A percentile compares a stretch with the other conserved stretches of the same genome.
Evolutionary conservation across 163 green algal species (phyloP).

Genomic region (Smithsoniella earleae): DNA sequence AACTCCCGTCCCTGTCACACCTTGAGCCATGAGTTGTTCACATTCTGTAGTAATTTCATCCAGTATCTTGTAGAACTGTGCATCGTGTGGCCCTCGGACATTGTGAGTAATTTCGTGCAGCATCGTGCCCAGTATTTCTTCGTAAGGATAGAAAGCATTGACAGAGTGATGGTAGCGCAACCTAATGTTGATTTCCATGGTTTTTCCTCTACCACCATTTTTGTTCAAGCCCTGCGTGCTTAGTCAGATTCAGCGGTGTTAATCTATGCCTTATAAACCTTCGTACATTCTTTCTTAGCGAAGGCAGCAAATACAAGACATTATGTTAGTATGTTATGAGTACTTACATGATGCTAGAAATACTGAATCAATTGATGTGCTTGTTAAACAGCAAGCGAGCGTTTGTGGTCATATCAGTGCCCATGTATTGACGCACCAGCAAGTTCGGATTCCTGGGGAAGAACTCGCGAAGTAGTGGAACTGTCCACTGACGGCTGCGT

Average conservation of each 20-base stretch:
- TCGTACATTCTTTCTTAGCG: constrained; percentile 33
- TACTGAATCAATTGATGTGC: too few species aligned
- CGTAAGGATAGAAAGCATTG: constrained; percentile 57
- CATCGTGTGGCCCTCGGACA: constrained; percentile 52
- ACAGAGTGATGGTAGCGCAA: constrained; percentile 45
- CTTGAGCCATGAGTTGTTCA: constrained; percentile 72
- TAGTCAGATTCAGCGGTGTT: not conserved
- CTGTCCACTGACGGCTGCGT: constrained; percentile 51
- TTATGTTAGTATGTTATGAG: too few species aligned
- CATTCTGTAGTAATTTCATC: constrained; percentile 73
- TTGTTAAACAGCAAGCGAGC: too few species aligned
- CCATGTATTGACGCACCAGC: too few species aligned
- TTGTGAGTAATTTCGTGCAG: constrained; percentile 83
- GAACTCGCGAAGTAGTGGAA: constrained; percentile 69
- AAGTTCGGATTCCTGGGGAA: constrained; percentile 53
- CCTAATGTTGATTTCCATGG: constrained; percentile 43
- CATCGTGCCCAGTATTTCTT: constrained; percentile 77
- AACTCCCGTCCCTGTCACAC: constrained; percentile 54
- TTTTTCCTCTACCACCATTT: constrained; percentile 47
- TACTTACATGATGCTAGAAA: too few species aligned
- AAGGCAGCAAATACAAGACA: too few species aligned
- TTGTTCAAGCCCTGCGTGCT: constrained; percentile 55
- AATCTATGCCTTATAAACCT: too few species aligned
- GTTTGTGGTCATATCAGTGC: too few species aligned
- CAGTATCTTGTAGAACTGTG: constrained; percentile 69